Base-by-base conservation (phyloP, 2,329 filamentous ascomycete species). In the Hypoxylon sp. region DNA sequence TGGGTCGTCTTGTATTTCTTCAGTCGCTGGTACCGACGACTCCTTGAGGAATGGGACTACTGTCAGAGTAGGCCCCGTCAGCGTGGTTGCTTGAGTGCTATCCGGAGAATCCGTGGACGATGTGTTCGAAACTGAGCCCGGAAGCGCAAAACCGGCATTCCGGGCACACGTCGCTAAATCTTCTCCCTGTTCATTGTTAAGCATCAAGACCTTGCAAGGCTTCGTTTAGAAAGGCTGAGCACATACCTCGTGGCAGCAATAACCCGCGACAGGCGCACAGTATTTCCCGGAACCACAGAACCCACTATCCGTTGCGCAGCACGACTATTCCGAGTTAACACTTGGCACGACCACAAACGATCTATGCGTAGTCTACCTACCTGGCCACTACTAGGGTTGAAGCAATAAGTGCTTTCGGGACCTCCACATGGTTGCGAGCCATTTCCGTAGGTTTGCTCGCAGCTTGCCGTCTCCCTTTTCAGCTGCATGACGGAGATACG, bases 221-320 rank as follows among this genome's bases (percentile, higher is more conserved):
- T 53, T 37, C 39, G 33, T 19, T 48, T 39, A 53, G 8, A 33
- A 52, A 6, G 42, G 17, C 47, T 5, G 13, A 37, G n/a, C 14
- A 63, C 77, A 37, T 76, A 81, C 80, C 52, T 81, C 77, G 3
- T 75, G 58, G 59, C 81, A 82, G 61, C 81, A 82, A 64, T 77
- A 81, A 2, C 79, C 80, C 1, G 77, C 74, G 5, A 81, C 77
- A 0, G 80, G 80, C 5, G 80, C 80, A 57, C 80, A 81, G 67
- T 78, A 80, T 33, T 76, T 77, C 5, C 79, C 80, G 9, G 63
- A 61, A 2, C 75, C 74, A 62, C 80, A 82, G 71, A 77, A 81
- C 1, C 79, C 79, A 37, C 72, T 74, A 44, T 82, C 80, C 17
- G 69, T 54, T 8, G 63, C 39, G 59, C 80, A 82, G 59, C 80